Evolutionary conservation across 2,329 filamentous ascomycete genomes (phyloP).

Genomic region (Aspergillus sp.): DNA sequence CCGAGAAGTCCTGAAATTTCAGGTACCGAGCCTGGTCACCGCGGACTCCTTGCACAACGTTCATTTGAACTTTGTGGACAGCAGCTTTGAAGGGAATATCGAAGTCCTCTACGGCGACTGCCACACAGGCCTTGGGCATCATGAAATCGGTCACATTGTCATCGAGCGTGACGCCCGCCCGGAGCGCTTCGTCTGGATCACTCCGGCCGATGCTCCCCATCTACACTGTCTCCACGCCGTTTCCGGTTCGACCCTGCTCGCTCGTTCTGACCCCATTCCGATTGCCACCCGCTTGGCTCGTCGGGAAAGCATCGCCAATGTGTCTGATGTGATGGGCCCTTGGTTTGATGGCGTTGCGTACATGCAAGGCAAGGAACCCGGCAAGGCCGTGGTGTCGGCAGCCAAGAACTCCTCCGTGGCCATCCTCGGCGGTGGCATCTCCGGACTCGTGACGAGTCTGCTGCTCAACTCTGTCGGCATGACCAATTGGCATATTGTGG

Average conservation of each 20-base stretch:
- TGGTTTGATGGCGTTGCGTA: slow-evolving; percentile 46
- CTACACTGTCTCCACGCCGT: slow-evolving; percentile 40
- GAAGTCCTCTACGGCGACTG: slow-evolving; percentile 51
- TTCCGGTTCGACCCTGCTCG: slow-evolving; percentile 19
- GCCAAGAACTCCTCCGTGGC: slow-evolving; percentile 35
- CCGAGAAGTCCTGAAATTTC: slow-evolving; percentile 25
- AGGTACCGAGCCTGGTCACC: slow-evolving; percentile 36
- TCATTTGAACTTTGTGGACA: slow-evolving; percentile 45
- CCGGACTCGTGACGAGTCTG: slow-evolving; percentile 41
- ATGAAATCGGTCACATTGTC: slow-evolving; percentile 46
- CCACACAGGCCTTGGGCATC: slow-evolving; percentile 43
- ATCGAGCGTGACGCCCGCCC: slow-evolving; percentile 43
- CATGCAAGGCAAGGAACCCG: slow-evolving; percentile 34
- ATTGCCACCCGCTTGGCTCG: slow-evolving; percentile 19
- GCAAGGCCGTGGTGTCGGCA: slow-evolving; percentile 27
- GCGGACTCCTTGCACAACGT: slow-evolving; percentile 52
- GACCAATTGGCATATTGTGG: slow-evolving; percentile 49
- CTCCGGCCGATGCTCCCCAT: slow-evolving; percentile 32
- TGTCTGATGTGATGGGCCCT: slow-evolving; percentile 40
- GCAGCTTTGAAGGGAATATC: slow-evolving; percentile 47
- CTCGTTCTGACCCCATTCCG: slow-evolving; percentile 16
- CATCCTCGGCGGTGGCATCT: slow-evolving; percentile 44
- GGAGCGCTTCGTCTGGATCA: slow-evolving; percentile 47
- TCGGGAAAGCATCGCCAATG: slow-evolving; percentile 33
- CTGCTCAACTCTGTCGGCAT: slow-evolving; percentile 49